Percentiles rank a stretch among this genome's conserved stretches.
Evolutionary conservation across 2,329 filamentous ascomycete genomes (phyloP).

Genomic region (Graphium sp.): DNA sequence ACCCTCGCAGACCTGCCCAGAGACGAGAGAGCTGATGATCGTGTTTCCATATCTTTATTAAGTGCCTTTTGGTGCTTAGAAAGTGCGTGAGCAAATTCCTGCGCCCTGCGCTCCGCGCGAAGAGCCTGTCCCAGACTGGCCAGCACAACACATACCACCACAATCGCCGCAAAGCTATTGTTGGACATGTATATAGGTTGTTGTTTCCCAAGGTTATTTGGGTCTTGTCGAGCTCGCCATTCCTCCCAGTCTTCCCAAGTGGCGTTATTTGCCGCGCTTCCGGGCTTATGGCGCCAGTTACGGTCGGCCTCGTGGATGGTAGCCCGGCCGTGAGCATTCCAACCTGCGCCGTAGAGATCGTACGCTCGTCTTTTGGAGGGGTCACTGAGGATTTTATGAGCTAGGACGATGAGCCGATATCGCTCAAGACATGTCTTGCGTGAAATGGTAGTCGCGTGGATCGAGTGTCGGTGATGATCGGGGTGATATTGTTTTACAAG

Average conservation of each 20-base stretch:
- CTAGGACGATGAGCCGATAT: conserved; percentile 75
- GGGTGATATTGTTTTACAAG: conserved; percentile 95
- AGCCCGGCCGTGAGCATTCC: conserved; percentile 43
- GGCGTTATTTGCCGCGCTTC: conserved; percentile 49
- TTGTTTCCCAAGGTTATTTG: conserved; percentile 30
- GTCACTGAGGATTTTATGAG: conserved; percentile 77
- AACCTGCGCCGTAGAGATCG: conserved; percentile 68
- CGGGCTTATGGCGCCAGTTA: conserved; percentile 24
- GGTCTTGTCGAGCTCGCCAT: conserved; percentile 55
- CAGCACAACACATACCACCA: conserved; percentile 48
- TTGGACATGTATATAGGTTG: conserved; percentile 58
- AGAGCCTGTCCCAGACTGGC: conserved; percentile 59
- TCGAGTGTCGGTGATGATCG: conserved; percentile 36
- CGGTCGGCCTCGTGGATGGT: conserved; percentile 22
- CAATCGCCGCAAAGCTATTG: conserved; percentile 54
- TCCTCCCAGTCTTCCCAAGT: conserved; percentile 98
- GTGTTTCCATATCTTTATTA: conserved; percentile 35
- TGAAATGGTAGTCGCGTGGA: conserved; percentile 5
- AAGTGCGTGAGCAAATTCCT: conserved; percentile 47
- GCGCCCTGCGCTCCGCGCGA: conserved; percentile 45
- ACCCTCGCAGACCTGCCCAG: conserved; percentile 44
- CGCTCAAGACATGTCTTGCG: conserved; percentile 48
- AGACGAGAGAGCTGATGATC: conserved; percentile 29
- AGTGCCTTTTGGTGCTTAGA: conserved; percentile 50
- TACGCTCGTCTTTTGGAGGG: conserved; percentile 64